Evolutionary conservation across 129 eudicot species (phyloP).

Genomic region (Kitagawia praeruptora): DNA sequence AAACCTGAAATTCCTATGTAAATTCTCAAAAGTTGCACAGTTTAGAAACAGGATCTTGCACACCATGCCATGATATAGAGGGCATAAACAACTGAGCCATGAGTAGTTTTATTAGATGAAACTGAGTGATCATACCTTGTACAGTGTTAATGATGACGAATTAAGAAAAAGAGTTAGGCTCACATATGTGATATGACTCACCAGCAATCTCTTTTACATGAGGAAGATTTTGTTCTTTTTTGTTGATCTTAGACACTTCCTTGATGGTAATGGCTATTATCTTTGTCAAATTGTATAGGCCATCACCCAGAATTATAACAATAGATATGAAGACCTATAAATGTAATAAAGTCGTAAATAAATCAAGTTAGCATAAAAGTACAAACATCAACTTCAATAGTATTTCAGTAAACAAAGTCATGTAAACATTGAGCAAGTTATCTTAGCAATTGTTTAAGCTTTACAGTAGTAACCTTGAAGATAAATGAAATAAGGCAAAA

Average conservation of each 20-base stretch:
- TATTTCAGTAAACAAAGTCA: no score
- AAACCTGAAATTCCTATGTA: neutral
- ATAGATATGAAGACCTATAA: slow-evolving; percentile 8
- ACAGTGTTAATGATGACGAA: neutral
- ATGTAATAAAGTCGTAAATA: slow-evolving; percentile 4
- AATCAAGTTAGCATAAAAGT: no score
- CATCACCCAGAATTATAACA: slow-evolving; percentile 7
- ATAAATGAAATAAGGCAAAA: neutral
- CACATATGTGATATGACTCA: neutral
- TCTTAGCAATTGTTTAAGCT: neutral
- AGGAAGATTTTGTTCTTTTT: neutral
- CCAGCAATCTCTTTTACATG: neutral
- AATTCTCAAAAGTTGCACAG: neutral
- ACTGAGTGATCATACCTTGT: neutral
- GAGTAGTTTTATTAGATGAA: neutral
- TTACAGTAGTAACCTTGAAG: neutral
- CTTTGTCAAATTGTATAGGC: slow-evolving; percentile 3
- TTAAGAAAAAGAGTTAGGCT: neutral
- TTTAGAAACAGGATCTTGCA: neutral
- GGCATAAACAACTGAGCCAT: neutral
- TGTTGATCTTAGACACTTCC: slow-evolving; percentile 1
- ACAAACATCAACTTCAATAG: no score
- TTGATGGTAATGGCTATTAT: slow-evolving; percentile 6
- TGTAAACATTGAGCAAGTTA: neutral
- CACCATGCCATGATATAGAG: neutral